Conservation (phyloP, 2,329 filamentous ascomycete species). For the Cordyceps cateniannulata region DNA sequence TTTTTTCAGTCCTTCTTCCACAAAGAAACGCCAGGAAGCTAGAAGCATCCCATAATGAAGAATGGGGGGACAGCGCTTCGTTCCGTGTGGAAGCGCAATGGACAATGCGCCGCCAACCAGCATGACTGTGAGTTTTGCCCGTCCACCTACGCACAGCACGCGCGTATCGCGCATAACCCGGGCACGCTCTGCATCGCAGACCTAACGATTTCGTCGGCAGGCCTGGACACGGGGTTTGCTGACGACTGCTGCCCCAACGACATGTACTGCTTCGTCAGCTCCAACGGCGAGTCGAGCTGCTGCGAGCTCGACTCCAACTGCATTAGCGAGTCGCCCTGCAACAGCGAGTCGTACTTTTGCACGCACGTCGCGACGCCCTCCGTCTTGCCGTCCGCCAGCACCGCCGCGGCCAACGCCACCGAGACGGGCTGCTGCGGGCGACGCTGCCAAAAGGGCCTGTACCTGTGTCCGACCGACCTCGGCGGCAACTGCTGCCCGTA, state of each 20-base stretch:
- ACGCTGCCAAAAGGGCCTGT: conserved; percentile 34
- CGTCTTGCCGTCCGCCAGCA: conserved; percentile 12
- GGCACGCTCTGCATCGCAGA: too few species aligned
- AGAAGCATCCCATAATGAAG: background rate
- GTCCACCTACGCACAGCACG: too few species aligned
- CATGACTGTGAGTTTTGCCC: conserved; percentile 1
- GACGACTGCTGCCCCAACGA: conserved; percentile 37
- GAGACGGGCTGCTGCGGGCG: conserved; percentile 33
- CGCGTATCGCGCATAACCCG: too few species aligned
- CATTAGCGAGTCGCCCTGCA: conserved; percentile 29
- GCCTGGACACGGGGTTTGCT: conserved; percentile 34
- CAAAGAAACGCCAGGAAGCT: too few species aligned
- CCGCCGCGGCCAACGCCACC: background rate
- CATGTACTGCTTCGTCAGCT: conserved; percentile 39
- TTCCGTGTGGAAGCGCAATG: background rate
- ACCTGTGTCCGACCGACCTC: conserved; percentile 35
- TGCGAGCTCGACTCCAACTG: conserved; percentile 39
- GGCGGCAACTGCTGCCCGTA: conserved; percentile 46
- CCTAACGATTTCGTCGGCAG: too few species aligned
- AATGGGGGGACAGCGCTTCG: background rate
- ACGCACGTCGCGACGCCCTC: conserved; percentile 24
- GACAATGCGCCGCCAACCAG: background rate
- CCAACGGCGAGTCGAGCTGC: conserved; percentile 28
- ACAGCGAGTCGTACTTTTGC: conserved; percentile 28
- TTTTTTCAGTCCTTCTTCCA: too few species aligned